These are phyloP conservation scores for Arbutus unedo DNA, from an alignment of 148 eudicot genomes.

Conservation along the genomic window DNA sequence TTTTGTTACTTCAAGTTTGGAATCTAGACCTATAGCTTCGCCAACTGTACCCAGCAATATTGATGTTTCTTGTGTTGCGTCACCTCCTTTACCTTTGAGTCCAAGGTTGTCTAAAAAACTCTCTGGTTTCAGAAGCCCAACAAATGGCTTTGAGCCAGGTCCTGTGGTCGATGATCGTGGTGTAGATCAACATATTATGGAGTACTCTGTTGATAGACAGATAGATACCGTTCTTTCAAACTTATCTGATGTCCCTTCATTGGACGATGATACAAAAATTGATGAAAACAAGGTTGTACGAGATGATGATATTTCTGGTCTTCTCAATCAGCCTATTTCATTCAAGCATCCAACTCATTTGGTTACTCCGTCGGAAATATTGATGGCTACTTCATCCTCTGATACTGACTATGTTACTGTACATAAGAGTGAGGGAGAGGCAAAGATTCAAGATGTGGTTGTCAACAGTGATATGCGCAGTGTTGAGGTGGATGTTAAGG, in stretches of 20 bases:
- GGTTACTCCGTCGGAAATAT: conserved; percentile 86
- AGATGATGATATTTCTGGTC: conserved; percentile 48
- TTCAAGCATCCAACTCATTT: conserved; percentile 95
- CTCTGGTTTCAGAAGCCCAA: conserved; percentile 43
- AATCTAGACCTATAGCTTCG: conserved; percentile 37
- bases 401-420: conserved; percentile 50
- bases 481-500: conserved; percentile 78
- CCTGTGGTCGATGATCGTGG: conserved; percentile 35
- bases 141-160: conserved; percentile 33
- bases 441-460: conserved; percentile 55
- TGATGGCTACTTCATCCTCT: conserved; percentile 72
- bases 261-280: conserved; percentile 39
- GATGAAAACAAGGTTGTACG: conserved; percentile 45
- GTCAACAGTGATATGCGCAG: conserved; percentile 49
- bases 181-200: conserved; percentile 52
- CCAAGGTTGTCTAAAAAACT: conserved; percentile 62
- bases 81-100: conserved; percentile 64
- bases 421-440: conserved; percentile 49
- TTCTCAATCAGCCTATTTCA: conserved; percentile 43
- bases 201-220: conserved; percentile 68
- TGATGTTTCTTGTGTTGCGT: conserved; percentile 48
- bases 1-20: conserved; percentile 35
- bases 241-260: conserved; percentile 41
- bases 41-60: conserved; percentile 39
- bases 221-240: conserved; percentile 48